Evolutionary conservation across 2,329 filamentous ascomycete species (phyloP).

Genomic region (Colletotrichum coccodes): DNA sequence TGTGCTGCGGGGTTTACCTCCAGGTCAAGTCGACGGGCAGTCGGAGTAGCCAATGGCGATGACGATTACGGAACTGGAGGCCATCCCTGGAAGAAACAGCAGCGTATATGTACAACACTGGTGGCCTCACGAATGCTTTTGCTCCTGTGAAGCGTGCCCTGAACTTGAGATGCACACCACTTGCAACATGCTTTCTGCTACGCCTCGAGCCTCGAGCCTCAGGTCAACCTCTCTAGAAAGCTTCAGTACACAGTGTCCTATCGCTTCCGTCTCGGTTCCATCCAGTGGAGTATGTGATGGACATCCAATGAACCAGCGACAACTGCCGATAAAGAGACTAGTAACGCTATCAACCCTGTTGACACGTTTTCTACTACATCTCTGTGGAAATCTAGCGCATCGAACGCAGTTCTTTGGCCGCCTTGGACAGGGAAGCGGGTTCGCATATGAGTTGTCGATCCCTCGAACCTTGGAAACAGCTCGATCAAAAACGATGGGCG

Average conservation of each 20-base stretch:
- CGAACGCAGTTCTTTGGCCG: neutral
- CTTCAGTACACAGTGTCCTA: neutral
- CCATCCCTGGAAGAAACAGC: neutral
- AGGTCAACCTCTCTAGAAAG: neutral
- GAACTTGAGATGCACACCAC: neutral
- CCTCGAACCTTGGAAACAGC: neutral
- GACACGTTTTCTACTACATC: constrained; percentile 4
- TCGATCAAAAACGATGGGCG: neutral
- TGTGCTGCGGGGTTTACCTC: too few species aligned
- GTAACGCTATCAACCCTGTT: constrained; percentile 6
- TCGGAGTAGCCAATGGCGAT: too few species aligned
- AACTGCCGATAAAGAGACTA: neutral
- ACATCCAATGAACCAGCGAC: neutral
- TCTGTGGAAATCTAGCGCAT: constrained; percentile 2
- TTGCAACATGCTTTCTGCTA: neutral
- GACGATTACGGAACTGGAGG: too few species aligned
- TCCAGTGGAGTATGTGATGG: neutral
- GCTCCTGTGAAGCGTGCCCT: neutral
- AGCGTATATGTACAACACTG: neutral
- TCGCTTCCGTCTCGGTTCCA: neutral
- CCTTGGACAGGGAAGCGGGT: neutral
- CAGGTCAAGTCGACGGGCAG: too few species aligned
- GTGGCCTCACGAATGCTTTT: neutral
- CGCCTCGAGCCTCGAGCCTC: neutral
- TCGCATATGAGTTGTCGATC: constrained; percentile 14